Conservation (phyloP, 2,329 filamentous ascomycete species). For the Elsinoe necatrix region DNA sequence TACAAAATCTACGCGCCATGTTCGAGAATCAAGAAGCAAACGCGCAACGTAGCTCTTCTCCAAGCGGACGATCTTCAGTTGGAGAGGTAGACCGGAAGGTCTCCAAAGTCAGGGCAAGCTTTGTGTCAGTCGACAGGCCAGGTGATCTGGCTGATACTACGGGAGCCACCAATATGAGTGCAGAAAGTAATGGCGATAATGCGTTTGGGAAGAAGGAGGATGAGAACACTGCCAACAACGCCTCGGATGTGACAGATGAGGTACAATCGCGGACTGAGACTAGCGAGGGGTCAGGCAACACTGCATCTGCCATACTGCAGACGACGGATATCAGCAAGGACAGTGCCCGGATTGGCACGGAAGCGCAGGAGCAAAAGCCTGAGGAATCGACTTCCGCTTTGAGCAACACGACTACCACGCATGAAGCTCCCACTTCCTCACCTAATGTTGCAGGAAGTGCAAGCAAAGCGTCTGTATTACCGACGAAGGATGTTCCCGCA, state of each 20-base stretch:
- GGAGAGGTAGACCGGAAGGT: slow-evolving; percentile 27
- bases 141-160: slow-evolving; percentile 14
- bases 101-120: slow-evolving; percentile 41
- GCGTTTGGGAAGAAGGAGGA: slow-evolving; percentile 25
- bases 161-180: slow-evolving; percentile 31
- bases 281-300: not conserved
- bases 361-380: not conserved
- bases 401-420: not conserved
- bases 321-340: not conserved
- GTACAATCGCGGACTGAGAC: not conserved
- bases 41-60: slow-evolving; percentile 30
- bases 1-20: slow-evolving; percentile 42
- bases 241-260: not conserved
- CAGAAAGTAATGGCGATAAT: slow-evolving; percentile 36
- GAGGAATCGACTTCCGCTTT: not conserved
- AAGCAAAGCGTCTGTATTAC: slow-evolving; percentile 15
- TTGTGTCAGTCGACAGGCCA: slow-evolving; percentile 38
- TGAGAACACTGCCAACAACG: not conserved
- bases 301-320: not conserved
- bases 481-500: slow-evolving; percentile 23
- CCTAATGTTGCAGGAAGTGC: not conserved
- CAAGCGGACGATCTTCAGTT: slow-evolving; percentile 23
- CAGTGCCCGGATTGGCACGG: not conserved
- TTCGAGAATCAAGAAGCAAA: slow-evolving; percentile 38
- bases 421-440: not conserved